phyloP scores from a whole-genome alignment of 345 rosid species.

The Trapa incisa region DNA sequence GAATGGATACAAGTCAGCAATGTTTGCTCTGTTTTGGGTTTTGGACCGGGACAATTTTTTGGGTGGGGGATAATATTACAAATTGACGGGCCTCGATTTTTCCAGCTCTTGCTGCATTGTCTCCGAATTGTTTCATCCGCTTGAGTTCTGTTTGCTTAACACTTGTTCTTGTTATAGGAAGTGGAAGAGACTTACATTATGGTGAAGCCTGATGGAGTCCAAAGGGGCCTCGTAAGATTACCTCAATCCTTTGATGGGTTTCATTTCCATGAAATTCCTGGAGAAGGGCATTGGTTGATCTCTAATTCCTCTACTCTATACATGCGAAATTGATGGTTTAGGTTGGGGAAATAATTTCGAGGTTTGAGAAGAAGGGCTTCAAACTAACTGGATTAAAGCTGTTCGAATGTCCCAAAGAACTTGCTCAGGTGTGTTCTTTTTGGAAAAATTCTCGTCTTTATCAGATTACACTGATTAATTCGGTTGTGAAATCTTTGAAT shows the following conservation, averaged over 20 bases:
- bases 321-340: constrained; percentile 16
- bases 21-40: background rate
- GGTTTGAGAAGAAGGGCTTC: constrained; percentile 95
- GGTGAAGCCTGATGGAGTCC: constrained; percentile 93
- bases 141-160: constrained; percentile 1
- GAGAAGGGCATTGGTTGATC: background rate
- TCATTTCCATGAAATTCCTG: background rate
- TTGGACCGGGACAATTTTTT: background rate
- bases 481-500: background rate
- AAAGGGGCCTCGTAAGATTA: constrained; percentile 75
- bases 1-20: background rate
- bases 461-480: background rate
- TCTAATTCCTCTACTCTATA: constrained; percentile 8
- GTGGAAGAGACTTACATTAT: constrained; percentile 82
- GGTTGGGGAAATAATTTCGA: constrained; percentile 94
- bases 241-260: background rate
- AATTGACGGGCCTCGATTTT: background rate
- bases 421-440: constrained; percentile 59
- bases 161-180: constrained; percentile 30
- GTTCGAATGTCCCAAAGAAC: constrained; percentile 64
- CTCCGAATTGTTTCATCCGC: background rate
- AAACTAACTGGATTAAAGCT: constrained; percentile 78
- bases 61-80: background rate
- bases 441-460: background rate
- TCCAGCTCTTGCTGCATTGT: background rate